Conservation (phyloP, 202 grass and related monocot genomes). For the Bolboschoenoplectus hybrid region DNA sequence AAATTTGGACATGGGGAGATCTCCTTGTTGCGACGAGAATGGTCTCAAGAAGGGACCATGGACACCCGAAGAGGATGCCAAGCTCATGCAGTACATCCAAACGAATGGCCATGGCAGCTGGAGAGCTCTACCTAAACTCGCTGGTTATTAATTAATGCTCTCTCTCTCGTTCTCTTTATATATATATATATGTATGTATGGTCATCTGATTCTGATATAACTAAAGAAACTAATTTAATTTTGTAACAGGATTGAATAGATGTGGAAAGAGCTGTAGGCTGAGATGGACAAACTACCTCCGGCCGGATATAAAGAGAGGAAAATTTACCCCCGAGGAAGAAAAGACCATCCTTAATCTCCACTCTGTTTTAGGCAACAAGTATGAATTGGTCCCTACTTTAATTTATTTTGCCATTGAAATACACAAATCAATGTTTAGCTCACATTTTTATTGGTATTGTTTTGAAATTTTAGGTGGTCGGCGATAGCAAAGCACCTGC, state of each 20-base stretch:
- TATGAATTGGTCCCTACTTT: slow-evolving; percentile 34
- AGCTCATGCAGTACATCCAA: slow-evolving; percentile 70
- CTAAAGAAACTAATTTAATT: neutral
- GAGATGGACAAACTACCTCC: slow-evolving; percentile 96
- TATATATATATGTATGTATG: neutral
- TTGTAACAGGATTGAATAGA: slow-evolving; percentile 71
- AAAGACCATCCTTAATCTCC: slow-evolving; percentile 77
- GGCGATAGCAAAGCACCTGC: slow-evolving; percentile 72
- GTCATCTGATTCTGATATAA: neutral
- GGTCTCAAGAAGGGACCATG: slow-evolving; percentile 98
- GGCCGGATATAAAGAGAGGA: slow-evolving; percentile 88
- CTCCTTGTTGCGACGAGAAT: slow-evolving; percentile 83
- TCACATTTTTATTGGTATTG: slow-evolving; percentile 28
- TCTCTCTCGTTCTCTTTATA: neutral
- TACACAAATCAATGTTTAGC: neutral
- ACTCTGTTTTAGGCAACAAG: slow-evolving; percentile 93
- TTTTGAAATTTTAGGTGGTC: slow-evolving; percentile 71
- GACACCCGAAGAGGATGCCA: slow-evolving; percentile 85
- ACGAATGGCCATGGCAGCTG: slow-evolving; percentile 89
- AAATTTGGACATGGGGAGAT: slow-evolving; percentile 67
- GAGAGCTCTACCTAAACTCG: slow-evolving; percentile 88
- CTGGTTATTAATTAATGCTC: slow-evolving; percentile 46
- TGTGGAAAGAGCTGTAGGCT: slow-evolving; percentile 98
- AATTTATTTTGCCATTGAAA: slow-evolving; percentile 16
- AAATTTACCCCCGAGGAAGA: slow-evolving; percentile 87